A percentile compares a stretch with the other conserved stretches of the same genome.
Evolutionary conservation across 306 rosid species (phyloP).

Genomic region (Castanea mollissima): DNA sequence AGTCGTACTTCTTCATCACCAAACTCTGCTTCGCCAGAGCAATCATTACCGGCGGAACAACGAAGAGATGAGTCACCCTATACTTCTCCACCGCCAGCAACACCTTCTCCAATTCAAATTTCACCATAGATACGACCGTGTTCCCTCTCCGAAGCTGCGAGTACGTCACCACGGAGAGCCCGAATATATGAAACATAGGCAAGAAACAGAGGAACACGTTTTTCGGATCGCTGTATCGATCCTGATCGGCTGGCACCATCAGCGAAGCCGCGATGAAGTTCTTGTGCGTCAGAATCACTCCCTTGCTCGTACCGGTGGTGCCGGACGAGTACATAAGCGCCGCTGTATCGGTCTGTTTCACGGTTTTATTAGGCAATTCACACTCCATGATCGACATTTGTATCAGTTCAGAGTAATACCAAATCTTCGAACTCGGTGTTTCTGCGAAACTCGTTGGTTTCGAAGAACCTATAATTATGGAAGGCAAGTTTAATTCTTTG

Average conservation of each 20-base stretch:
- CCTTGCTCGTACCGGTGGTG: constrained; percentile 50
- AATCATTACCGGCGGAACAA: constrained; percentile 44
- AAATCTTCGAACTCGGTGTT: not conserved
- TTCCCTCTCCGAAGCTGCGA: constrained; percentile 44
- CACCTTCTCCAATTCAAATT: constrained; percentile 40
- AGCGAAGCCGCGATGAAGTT: constrained; percentile 45
- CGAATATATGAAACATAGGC: constrained; percentile 47
- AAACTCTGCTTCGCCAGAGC: constrained; percentile 25
- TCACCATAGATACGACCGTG: constrained; percentile 38
- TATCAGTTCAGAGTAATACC: constrained; percentile 30
- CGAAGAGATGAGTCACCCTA: constrained; percentile 31
- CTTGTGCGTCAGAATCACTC: constrained; percentile 50
- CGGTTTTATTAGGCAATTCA: constrained; percentile 4
- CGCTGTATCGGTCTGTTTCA: constrained; percentile 39
- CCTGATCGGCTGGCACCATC: constrained; percentile 35
- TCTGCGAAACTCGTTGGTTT: not conserved
- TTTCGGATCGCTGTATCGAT: constrained; percentile 22
- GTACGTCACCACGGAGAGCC: constrained; percentile 28
- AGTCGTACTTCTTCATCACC: constrained; percentile 25
- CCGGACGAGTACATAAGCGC: constrained; percentile 55
- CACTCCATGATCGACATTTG: not conserved
- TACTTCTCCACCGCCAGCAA: constrained; percentile 35
- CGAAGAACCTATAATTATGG: constrained; percentile 17
- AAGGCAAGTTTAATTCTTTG: constrained; percentile 20
- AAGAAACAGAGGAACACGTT: constrained; percentile 42